These are phyloP conservation scores for Termitomyces sp. DNA, from an alignment of 768 basidiomycete species.

Conservation along the genomic window DNA sequence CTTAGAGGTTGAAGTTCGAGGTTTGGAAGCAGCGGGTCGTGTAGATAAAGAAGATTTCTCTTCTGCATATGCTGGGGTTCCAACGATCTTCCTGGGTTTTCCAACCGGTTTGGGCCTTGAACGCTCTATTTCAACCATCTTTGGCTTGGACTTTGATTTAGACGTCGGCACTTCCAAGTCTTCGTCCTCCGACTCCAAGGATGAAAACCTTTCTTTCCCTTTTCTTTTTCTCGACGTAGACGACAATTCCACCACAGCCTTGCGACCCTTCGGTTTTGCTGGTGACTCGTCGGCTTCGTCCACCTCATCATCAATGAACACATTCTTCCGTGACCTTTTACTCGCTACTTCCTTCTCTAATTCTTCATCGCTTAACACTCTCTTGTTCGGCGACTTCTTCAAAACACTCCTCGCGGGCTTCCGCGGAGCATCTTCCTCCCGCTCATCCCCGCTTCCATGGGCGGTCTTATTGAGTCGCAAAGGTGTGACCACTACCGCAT, in stretches of 20 bases:
- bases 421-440: neutral
- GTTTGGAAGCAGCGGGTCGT: neutral
- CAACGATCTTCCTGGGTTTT: constrained; percentile 3
- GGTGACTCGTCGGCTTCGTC: constrained; percentile 7
- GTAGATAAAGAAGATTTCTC: constrained; percentile 5
- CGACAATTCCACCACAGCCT: neutral
- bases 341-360: neutral
- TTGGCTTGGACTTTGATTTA: constrained; percentile 11
- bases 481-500: constrained; percentile 8
- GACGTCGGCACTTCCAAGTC: constrained; percentile 5
- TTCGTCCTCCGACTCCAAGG: constrained; percentile 13
- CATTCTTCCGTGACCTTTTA: neutral
- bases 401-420: constrained; percentile 2
- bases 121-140: constrained; percentile 9
- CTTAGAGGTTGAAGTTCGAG: neutral
- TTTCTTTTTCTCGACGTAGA: constrained; percentile 8
- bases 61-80: constrained; percentile 6
- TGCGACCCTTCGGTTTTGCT: neutral
- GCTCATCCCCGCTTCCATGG: neutral
- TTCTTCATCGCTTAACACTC: constrained; percentile 9
- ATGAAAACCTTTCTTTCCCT: constrained; percentile 10
- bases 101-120: constrained; percentile 5
- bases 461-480: constrained; percentile 1
- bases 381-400: constrained; percentile 13
- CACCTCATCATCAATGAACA: constrained; percentile 1